These are phyloP conservation scores for Pigoraptor vietnamica DNA, from an alignment of 78 protist species.

Conservation along the genomic window DNA sequence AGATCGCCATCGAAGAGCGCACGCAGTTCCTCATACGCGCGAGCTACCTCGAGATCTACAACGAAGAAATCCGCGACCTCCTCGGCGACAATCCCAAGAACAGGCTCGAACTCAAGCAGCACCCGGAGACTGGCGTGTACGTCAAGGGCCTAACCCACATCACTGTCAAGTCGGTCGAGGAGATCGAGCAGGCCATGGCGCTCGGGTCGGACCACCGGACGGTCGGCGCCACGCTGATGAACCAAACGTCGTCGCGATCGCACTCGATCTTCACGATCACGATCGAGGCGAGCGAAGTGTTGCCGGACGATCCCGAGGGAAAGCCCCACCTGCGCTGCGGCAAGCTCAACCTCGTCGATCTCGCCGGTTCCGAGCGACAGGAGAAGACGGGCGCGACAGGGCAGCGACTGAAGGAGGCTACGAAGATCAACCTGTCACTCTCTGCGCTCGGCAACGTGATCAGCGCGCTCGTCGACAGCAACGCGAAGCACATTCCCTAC, in stretches of 20 bases:
- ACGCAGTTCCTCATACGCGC: slow-evolving; percentile 39
- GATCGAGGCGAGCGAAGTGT: slow-evolving; percentile 16
- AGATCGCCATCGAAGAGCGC: neutral
- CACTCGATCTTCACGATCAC: slow-evolving; percentile 62
- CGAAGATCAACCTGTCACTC: slow-evolving; percentile 77
- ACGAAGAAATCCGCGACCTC: slow-evolving; percentile 45
- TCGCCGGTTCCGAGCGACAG: slow-evolving; percentile 88
- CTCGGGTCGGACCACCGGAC: slow-evolving; percentile 43
- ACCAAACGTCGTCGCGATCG: slow-evolving; percentile 56
- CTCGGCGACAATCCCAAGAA: neutral
- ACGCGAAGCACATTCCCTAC: slow-evolving; percentile 68
- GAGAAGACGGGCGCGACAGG: slow-evolving; percentile 74
- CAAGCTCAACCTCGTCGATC: slow-evolving; percentile 77
- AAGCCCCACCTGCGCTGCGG: neutral
- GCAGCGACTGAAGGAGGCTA: slow-evolving; percentile 66
- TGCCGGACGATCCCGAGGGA: slow-evolving; percentile 14
- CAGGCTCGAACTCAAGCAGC: slow-evolving; percentile 24
- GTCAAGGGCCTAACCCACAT: slow-evolving; percentile 14
- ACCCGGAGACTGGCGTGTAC: slow-evolving; percentile 36
- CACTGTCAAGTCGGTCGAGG: neutral
- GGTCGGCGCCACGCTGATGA: slow-evolving; percentile 76
- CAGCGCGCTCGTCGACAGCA: slow-evolving; percentile 59
- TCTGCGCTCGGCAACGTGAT: slow-evolving; percentile 74
- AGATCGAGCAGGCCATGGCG: slow-evolving; percentile 6
- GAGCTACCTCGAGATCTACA: slow-evolving; percentile 74